phyloP scores from a whole-genome alignment of 331 rosid genomes.

The Ulmus americana region DNA sequence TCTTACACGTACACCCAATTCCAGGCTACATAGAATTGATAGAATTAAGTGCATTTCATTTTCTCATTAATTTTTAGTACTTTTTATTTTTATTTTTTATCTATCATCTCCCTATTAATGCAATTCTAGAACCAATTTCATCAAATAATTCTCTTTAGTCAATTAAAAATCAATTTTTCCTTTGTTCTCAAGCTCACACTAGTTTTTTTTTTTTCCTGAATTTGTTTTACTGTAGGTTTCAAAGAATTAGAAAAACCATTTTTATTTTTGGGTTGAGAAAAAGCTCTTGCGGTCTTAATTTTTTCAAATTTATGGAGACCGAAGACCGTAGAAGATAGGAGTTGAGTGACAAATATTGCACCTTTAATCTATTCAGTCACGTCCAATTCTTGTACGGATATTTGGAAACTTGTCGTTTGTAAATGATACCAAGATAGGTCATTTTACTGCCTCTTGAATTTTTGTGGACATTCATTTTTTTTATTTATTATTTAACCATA shows the following conservation, averaged over 20 bases:
- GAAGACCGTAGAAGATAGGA: neutral
- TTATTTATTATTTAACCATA: neutral
- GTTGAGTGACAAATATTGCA: neutral
- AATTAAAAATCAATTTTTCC: neutral
- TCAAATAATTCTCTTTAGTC: neutral
- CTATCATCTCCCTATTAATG: neutral
- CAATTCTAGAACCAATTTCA: neutral
- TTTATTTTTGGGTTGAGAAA: neutral
- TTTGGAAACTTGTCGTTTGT: neutral
- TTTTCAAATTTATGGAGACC: neutral
- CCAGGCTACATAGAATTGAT: no score
- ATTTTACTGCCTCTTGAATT: neutral
- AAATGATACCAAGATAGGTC: neutral
- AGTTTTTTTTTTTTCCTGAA: neutral
- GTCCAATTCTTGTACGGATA: neutral
- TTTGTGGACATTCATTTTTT: neutral
- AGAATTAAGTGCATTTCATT: no score
- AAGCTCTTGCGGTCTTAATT: neutral
- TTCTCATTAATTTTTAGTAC: neutral
- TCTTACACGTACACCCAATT: no score
- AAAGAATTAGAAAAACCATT: no score
- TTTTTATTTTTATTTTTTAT: neutral
- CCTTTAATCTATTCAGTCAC: neutral
- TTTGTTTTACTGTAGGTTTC: neutral
- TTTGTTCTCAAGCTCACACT: neutral